Evolutionary conservation across 305 asterid species (phyloP).

Genomic region (Salvia sclarea): DNA sequence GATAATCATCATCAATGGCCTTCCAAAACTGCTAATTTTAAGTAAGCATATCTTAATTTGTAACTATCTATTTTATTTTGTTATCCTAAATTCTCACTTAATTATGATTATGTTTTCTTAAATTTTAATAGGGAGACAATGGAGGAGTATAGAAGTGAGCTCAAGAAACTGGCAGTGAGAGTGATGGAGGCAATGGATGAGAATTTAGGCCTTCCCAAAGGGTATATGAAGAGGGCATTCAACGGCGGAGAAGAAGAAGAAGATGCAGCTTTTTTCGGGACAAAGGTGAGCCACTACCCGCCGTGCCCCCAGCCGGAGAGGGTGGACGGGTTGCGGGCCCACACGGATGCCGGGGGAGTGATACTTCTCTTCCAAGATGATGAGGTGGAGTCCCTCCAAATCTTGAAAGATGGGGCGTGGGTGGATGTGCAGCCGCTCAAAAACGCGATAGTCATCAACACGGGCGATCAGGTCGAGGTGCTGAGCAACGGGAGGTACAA

Average conservation of each 20-base stretch:
- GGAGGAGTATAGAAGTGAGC: conserved; percentile 65
- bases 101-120: background rate
- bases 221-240: conserved; percentile 68
- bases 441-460: conserved; percentile 77
- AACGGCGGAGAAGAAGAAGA: conserved; percentile 41
- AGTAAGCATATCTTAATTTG: conserved; percentile 42
- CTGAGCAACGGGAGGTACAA: conserved; percentile 82
- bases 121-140: conserved; percentile 72
- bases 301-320: conserved; percentile 78
- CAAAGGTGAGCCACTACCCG: conserved; percentile 93
- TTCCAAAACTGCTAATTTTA: conserved; percentile 56
- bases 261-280: conserved; percentile 70
- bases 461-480: conserved; percentile 89
- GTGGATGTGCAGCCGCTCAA: conserved; percentile 69
- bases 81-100: background rate
- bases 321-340: conserved; percentile 79
- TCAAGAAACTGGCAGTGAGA: conserved; percentile 57
- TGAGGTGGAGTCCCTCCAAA: conserved; percentile 67
- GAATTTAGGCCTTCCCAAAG: conserved; percentile 64
- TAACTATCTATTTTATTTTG: background rate
- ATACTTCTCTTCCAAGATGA: conserved; percentile 85
- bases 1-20: conserved; percentile 74
- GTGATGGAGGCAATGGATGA: conserved; percentile 77
- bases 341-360: conserved; percentile 94
- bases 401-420: conserved; percentile 76